Conservation (phyloP, 805 yeast genomes). For the Spathaspora arborariae region DNA sequence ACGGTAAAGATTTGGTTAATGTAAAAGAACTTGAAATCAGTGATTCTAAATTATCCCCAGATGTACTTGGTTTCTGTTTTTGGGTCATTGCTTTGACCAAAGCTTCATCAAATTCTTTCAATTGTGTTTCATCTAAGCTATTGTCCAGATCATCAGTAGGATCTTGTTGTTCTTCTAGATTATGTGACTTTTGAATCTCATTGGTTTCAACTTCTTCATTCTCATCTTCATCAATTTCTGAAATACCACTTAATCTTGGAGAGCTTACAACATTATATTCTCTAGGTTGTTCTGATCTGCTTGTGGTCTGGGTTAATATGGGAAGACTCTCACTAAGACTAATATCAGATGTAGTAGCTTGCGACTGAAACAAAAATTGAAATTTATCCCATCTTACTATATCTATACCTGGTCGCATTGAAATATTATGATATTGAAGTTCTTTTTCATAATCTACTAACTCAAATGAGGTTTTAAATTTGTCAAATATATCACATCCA, state of each 20-base stretch:
- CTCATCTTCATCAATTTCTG: conserved; percentile 5
- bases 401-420: conserved; percentile 17
- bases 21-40: not conserved
- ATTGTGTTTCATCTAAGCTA: conserved; percentile 7
- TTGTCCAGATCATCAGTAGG: not conserved
- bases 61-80: conserved; percentile 3
- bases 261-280: not conserved
- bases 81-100: conserved; percentile 20
- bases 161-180: not conserved
- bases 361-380: conserved; percentile 13
- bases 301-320: not conserved
- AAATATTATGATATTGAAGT: conserved; percentile 11
- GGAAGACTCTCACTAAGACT: not conserved
- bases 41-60: not conserved
- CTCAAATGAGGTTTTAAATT: conserved; percentile 26
- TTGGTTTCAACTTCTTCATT: conserved; percentile 4
- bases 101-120: conserved; percentile 15
- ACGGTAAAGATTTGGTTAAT: conserved; percentile 1
- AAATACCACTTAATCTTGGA: not conserved
- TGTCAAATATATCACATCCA: conserved; percentile 4
- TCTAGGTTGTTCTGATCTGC: not conserved
- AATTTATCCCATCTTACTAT: conserved; percentile 18
- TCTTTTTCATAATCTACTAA: conserved; percentile 21
- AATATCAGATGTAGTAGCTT: not conserved
- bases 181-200: conserved; percentile 1